A percentile compares a stretch with the other conserved stretches of the same genome.
Conservation (phyloP, 805 yeast species). For the Candida verbasci region DNA sequence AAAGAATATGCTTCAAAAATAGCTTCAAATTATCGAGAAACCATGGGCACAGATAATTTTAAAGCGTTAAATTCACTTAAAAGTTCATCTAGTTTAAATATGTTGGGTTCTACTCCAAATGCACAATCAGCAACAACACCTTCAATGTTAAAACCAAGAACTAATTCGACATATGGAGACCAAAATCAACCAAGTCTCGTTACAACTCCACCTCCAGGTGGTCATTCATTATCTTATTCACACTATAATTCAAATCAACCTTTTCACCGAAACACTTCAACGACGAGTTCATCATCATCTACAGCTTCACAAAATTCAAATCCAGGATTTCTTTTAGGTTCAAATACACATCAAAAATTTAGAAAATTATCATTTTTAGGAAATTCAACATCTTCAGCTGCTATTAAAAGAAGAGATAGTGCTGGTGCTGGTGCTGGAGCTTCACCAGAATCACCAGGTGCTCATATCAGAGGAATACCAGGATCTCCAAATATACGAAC, state of each 20-base stretch:
- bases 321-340: background rate
- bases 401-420: slow-evolving; percentile 1
- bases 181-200: background rate
- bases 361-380: slow-evolving; percentile 8
- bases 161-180: slow-evolving; percentile 1
- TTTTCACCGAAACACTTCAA: slow-evolving; percentile 5
- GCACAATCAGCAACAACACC: background rate
- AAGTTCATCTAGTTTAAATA: background rate
- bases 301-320: background rate
- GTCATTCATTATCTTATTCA: background rate
- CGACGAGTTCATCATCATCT: slow-evolving; percentile 1
- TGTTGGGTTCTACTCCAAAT: background rate
- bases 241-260: slow-evolving; percentile 5
- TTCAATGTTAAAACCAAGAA: slow-evolving; percentile 2
- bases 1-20: slow-evolving; percentile 6
- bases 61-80: background rate
- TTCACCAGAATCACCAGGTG: slow-evolving; percentile 4
- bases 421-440: background rate
- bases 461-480: background rate
- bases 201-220: background rate
- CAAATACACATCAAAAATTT: slow-evolving; percentile 2
- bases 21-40: slow-evolving; percentile 6
- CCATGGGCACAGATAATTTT: slow-evolving; percentile 1
- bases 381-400: background rate
- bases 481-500: background rate